Evolutionary conservation across 495 filamentous ascomycete species (phyloP).

Genomic region (Gamarada debralockiae): DNA sequence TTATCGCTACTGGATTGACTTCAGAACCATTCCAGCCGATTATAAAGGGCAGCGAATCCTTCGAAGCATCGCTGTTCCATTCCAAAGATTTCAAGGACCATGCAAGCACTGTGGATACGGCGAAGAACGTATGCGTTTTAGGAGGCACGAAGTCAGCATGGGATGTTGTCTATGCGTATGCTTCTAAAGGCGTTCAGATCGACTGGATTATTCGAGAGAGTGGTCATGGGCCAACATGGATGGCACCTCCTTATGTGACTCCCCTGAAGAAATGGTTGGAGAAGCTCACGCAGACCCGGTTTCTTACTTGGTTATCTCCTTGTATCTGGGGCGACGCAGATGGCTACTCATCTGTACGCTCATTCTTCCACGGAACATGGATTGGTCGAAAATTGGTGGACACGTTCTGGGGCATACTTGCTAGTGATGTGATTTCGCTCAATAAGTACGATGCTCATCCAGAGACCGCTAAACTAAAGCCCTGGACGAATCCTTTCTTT

Average conservation of each 20-base stretch:
- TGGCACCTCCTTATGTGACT: slow-evolving; percentile 61
- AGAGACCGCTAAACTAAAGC: slow-evolving; percentile 59
- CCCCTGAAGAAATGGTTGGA: slow-evolving; percentile 58
- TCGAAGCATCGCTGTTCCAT: slow-evolving; percentile 59
- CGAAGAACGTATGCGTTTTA: slow-evolving; percentile 52
- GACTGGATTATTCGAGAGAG: slow-evolving; percentile 76
- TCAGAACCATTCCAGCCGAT: slow-evolving; percentile 53
- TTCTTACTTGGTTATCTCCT: slow-evolving; percentile 56
- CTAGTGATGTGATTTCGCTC: slow-evolving; percentile 52
- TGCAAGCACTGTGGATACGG: slow-evolving; percentile 25
- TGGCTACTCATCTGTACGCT: slow-evolving; percentile 34
- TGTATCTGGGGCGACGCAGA: slow-evolving; percentile 40
- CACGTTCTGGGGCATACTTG: slow-evolving; percentile 62
- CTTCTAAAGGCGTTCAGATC: slow-evolving; percentile 59
- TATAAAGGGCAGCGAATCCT: slow-evolving; percentile 45
- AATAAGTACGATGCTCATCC: slow-evolving; percentile 59
- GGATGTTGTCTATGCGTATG: slow-evolving; percentile 72
- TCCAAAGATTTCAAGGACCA: slow-evolving; percentile 50
- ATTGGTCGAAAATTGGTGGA: slow-evolving; percentile 66
- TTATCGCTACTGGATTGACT: slow-evolving; percentile 69
- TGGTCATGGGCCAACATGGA: slow-evolving; percentile 71
- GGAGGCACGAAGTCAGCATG: slow-evolving; percentile 74
- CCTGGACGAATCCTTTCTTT: slow-evolving; percentile 63
- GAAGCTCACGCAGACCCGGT: slow-evolving; percentile 59
- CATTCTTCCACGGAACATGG: slow-evolving; percentile 62